These are phyloP conservation scores for Byssothecium circinans DNA, from an alignment of 2,329 filamentous ascomycete species.

Conservation along the genomic window DNA sequence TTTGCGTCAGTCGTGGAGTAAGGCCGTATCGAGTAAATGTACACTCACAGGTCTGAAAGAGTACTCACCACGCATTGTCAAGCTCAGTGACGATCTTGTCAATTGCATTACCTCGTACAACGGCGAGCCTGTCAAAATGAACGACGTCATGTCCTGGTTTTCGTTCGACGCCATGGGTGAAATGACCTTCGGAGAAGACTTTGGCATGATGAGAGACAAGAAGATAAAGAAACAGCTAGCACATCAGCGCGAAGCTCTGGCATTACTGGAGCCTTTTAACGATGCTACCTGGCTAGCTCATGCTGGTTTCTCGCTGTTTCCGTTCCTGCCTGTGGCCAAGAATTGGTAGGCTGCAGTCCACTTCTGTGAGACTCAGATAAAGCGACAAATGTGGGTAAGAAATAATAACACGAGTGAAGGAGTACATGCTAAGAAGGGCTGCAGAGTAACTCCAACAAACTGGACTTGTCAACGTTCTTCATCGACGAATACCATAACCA, in stretches of 20 bases:
- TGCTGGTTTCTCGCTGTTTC: constrained; percentile 10
- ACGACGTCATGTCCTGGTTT: constrained; percentile 19
- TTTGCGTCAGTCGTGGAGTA: constrained; percentile 11
- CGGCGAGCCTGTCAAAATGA: constrained; percentile 8
- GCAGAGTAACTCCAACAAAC: background rate
- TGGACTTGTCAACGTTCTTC: constrained; percentile 15
- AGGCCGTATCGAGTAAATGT: constrained; percentile 8
- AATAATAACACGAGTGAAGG: no score
- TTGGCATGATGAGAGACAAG: constrained; percentile 7
- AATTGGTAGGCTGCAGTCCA: constrained; percentile 10
- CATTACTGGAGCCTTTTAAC: constrained; percentile 11
- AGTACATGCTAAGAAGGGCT: no score
- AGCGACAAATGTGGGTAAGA: constrained; percentile 8
- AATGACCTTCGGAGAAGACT: constrained; percentile 14
- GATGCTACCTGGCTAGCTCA: constrained; percentile 15
- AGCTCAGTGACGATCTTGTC: background rate
- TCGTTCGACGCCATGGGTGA: constrained; percentile 19
- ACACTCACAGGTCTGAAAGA: background rate
- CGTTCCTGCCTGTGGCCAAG: constrained; percentile 8
- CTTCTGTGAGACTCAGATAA: constrained; percentile 16
- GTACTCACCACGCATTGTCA: constrained; percentile 2
- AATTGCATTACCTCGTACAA: constrained; percentile 1
- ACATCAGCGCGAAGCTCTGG: constrained; percentile 9
- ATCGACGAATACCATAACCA: constrained; percentile 13
- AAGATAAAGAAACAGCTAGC: constrained; percentile 1